Evolutionary conservation across 768 basidiomycete species (phyloP).

Genomic region (Brasilioporus rufonigricans): DNA sequence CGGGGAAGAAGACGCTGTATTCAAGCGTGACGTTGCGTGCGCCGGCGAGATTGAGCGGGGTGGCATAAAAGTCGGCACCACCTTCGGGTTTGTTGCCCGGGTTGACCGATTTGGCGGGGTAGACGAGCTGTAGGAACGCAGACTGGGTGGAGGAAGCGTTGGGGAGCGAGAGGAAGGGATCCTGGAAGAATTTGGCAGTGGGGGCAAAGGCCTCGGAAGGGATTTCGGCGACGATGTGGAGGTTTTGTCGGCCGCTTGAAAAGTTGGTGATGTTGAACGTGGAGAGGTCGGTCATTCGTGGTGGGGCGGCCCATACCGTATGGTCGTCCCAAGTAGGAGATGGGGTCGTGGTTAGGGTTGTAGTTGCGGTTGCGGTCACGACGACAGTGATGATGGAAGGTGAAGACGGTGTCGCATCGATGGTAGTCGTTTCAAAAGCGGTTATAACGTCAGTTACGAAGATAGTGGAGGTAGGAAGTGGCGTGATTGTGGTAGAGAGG

Average conservation of each 20-base stretch:
- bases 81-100: conserved; percentile 62
- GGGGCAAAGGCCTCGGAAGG: conserved; percentile 36
- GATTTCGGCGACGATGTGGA: conserved; percentile 52
- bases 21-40: conserved; percentile 55
- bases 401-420: background rate
- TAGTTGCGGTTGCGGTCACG: conserved; percentile 2
- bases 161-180: background rate
- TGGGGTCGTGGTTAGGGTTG: background rate
- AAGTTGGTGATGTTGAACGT: conserved; percentile 60
- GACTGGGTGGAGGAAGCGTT: conserved; percentile 30
- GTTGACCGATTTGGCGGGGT: conserved; percentile 68
- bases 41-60: conserved; percentile 41
- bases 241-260: conserved; percentile 51
- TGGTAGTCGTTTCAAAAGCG: conserved; percentile 7
- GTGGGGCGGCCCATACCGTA: conserved; percentile 50
- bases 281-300: conserved; percentile 54
- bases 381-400: conserved; percentile 8
- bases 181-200: conserved; percentile 13
- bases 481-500: background rate
- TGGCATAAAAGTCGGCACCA: conserved; percentile 69
- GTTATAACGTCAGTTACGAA: conserved; percentile 13
- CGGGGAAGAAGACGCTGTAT: conserved; percentile 79
- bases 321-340: conserved; percentile 12
- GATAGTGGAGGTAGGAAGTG: background rate
- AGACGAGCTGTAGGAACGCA: conserved; percentile 59